Evolutionary conservation across 2,329 filamentous ascomycete species (phyloP).

Genomic region (Fusarium pilosicola): DNA sequence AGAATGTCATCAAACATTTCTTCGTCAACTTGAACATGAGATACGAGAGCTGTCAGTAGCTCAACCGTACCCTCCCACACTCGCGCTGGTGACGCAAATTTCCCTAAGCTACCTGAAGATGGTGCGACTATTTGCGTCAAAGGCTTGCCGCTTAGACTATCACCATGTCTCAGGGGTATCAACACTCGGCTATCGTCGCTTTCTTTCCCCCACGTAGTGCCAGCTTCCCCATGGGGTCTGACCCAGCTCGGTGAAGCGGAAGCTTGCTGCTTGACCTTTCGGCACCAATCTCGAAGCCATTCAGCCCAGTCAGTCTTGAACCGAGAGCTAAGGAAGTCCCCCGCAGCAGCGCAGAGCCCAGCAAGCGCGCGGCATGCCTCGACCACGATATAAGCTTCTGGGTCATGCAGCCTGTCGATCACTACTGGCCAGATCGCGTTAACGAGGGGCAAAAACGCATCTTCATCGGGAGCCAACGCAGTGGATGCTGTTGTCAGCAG

Average conservation of each 20-base stretch:
- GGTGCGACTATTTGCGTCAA: conserved; percentile 8
- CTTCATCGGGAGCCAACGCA: conserved; percentile 78
- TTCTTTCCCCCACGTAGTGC: conserved; percentile 23
- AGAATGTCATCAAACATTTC: conserved; percentile 78
- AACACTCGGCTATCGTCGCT: conserved; percentile 43
- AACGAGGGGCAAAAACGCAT: conserved; percentile 86
- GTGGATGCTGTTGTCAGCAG: conserved; percentile 79
- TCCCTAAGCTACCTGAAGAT: conserved; percentile 57
- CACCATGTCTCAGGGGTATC: conserved; percentile 47
- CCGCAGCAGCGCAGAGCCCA: conserved; percentile 75
- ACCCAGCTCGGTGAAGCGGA: conserved; percentile 30
- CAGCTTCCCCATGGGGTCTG: conserved; percentile 32
- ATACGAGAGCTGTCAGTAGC: conserved; percentile 69
- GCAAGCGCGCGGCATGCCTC: conserved; percentile 76
- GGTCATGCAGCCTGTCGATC: conserved; percentile 71
- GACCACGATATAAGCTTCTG: conserved; percentile 74
- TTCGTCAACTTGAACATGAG: conserved; percentile 72
- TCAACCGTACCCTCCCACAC: conserved; percentile 71
- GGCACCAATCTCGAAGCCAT: conserved; percentile 62
- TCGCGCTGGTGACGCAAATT: conserved; percentile 69
- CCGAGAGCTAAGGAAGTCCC: conserved; percentile 82
- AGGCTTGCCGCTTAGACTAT: conserved; percentile 32
- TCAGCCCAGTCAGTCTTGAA: conserved; percentile 78
- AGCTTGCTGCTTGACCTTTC: conserved; percentile 55
- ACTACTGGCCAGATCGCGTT: conserved; percentile 92